Evolutionary conservation across 2,329 filamentous ascomycete genomes (phyloP).

Genomic region (Pyrenophora tritici-repentis): DNA sequence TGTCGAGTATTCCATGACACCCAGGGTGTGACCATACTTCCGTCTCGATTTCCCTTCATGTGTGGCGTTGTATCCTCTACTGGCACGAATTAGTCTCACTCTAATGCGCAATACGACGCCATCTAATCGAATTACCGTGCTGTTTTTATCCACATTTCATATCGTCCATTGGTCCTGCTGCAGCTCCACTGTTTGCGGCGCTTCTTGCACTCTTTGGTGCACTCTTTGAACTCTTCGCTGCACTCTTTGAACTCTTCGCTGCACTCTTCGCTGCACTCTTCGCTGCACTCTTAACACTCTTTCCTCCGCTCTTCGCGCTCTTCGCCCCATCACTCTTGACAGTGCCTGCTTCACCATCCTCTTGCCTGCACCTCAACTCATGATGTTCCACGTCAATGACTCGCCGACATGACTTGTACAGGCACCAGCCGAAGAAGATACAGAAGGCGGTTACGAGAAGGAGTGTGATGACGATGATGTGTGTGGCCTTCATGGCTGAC

Average conservation of each 20-base stretch:
- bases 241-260: background rate
- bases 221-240: background rate
- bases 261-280: background rate
- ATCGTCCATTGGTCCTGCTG: too few species aligned
- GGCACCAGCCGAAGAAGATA: conserved; percentile 23
- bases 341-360: background rate
- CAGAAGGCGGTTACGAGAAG: conserved; percentile 19
- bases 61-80: too few species aligned
- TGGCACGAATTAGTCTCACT: too few species aligned
- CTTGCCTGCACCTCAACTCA: conserved; percentile 3
- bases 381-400: conserved; percentile 20
- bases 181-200: background rate
- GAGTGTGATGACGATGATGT: conserved; percentile 22
- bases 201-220: background rate
- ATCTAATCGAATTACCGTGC: too few species aligned
- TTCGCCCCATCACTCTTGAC: background rate
- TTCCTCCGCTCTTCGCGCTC: background rate
- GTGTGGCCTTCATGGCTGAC: conserved; percentile 8
- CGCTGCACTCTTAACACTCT: background rate
- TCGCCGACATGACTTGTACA: conserved; percentile 20
- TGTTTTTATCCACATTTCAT: too few species aligned
- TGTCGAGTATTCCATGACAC: too few species aligned
- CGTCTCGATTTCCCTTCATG: background rate
- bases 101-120: too few species aligned
- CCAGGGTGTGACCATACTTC: too few species aligned